Base-by-base conservation (phyloP, 108 stramenopile species). In the Schizochytrium sp. region DNA sequence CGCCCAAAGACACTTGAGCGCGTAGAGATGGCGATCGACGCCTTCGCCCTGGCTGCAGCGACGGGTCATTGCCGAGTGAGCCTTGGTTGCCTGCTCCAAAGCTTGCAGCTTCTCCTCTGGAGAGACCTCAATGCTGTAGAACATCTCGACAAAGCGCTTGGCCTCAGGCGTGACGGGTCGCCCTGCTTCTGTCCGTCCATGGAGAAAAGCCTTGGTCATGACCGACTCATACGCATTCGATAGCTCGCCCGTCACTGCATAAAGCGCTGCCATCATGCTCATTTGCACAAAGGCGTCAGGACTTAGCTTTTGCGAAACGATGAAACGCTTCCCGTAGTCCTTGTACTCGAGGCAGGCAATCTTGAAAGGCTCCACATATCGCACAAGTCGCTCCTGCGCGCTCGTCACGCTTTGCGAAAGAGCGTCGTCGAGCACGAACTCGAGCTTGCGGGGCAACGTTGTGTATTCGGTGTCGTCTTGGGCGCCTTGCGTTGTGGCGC, bases 241-340 rank as follows among this genome's bases (percentile, higher is more conserved):
- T 5, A 88, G 51, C 60, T 57, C 29, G 51, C 88, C 88, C 60
- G 71, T 48, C 5, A 88, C 60, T 5, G 34, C 16, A 23, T 23
- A 23, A 0, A 57, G 23, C 25, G 21, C 21, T 8, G 88, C 72
- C 44, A 88, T 28, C 88, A 88, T 63, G n/a, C n/a, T 44, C 63
- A 60, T 8, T 72, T 88, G 88, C 60, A 88, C 88, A 19, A 34
- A 88, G 2, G 63, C 88, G 59, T 88, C 88, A 16, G 88, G 88
- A 41, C 25, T 28, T 16, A 72, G 6, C 10, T 12, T n/a, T 25
- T 19, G 53, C 6, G n/a, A 8, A 5, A n/a, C 58, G 41, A 88
- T 88, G 41, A 21, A 69, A 5, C 60, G 23, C 88, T 88, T 88
- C 28, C 88, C 88, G 34, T 60, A 88, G 63, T 6, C 8, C 23